Conservation (phyloP, 768 basidiomycete genomes). For the Collybia sordida region DNA sequence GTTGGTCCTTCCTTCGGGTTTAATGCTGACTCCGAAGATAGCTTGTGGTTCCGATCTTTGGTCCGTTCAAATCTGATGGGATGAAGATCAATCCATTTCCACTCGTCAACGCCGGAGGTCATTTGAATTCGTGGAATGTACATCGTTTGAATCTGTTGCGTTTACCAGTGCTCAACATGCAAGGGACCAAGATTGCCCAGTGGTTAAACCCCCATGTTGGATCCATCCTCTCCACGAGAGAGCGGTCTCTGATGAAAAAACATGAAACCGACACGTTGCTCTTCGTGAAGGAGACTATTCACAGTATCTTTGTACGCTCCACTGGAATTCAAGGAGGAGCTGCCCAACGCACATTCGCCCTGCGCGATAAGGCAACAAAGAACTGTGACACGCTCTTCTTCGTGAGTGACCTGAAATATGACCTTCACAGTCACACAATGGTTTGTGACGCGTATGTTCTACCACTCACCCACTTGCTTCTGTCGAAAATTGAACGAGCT, state of each 20-base stretch:
- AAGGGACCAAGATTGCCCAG: constrained; percentile 12
- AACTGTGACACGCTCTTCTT: constrained; percentile 33
- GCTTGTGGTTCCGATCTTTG: constrained; percentile 16
- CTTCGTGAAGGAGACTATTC: constrained; percentile 29
- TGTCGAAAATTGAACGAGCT: constrained; percentile 4
- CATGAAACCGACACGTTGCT: constrained; percentile 16
- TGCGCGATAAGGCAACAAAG: constrained; percentile 14
- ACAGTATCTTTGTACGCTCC: constrained; percentile 17
- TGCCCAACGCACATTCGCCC: constrained; percentile 17
- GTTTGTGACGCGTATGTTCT: constrained; percentile 39
- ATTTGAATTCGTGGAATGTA: constrained; percentile 14
- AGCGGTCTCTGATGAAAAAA: constrained; percentile 10
- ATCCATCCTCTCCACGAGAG: constrained; percentile 7
- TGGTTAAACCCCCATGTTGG: constrained; percentile 25
- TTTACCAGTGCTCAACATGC: constrained; percentile 18
- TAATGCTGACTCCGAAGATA: constrained; percentile 7
- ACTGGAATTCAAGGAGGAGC: constrained; percentile 18
- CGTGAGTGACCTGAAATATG: constrained; percentile 34
- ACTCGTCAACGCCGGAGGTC: constrained; percentile 9
- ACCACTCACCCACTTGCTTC: constrained; percentile 21
- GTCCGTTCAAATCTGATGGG: constrained; percentile 10
- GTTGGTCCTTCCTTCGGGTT: neutral
- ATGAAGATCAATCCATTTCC: constrained; percentile 26
- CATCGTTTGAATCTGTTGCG: constrained; percentile 30
- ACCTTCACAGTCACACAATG: constrained; percentile 40